A percentile compares a stretch with the other conserved stretches of the same genome.
Evolutionary conservation across 176 grass and related monocot genomes (phyloP).

Genomic region (Paspalum vaginatum): DNA sequence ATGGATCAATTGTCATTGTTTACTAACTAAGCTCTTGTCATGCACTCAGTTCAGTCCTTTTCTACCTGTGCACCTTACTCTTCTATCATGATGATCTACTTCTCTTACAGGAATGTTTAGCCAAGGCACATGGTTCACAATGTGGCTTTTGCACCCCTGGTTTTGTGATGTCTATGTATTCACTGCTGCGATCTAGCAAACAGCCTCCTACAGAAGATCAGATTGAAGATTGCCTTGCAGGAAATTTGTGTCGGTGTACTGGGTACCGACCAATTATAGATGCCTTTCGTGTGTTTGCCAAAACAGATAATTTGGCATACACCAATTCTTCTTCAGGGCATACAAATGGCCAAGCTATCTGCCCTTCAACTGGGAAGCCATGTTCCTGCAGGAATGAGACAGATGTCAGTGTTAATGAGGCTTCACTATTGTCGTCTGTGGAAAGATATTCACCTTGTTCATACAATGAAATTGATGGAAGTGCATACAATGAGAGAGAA

Average conservation of each 20-base stretch:
- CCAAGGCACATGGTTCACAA: constrained; percentile 87
- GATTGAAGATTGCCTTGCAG: constrained; percentile 92
- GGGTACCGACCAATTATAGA: constrained; percentile 96
- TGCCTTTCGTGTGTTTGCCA: constrained; percentile 91
- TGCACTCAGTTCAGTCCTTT: background rate
- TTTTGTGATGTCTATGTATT: constrained; percentile 98
- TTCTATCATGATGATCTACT: constrained; percentile 25
- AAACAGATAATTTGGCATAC: constrained; percentile 84
- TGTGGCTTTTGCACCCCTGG: constrained; percentile 99
- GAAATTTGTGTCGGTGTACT: constrained; percentile 97
- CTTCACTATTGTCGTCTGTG: constrained; percentile 34
- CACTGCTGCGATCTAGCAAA: constrained; percentile 85
- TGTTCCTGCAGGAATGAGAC: constrained; percentile 68
- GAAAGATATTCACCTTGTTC: constrained; percentile 66
- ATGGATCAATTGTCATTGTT: constrained; percentile 29
- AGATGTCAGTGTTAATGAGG: constrained; percentile 28
- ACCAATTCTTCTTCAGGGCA: constrained; percentile 55
- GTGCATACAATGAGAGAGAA: constrained; percentile 72
- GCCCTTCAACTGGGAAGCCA: constrained; percentile 90
- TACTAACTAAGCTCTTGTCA: background rate
- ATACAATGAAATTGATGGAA: constrained; percentile 83
- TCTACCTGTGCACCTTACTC: background rate
- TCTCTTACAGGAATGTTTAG: constrained; percentile 80
- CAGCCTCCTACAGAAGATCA: constrained; percentile 76
- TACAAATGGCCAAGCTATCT: constrained; percentile 59